Conservation (phyloP, 148 eudicot species). For the Spergularia marina region DNA sequence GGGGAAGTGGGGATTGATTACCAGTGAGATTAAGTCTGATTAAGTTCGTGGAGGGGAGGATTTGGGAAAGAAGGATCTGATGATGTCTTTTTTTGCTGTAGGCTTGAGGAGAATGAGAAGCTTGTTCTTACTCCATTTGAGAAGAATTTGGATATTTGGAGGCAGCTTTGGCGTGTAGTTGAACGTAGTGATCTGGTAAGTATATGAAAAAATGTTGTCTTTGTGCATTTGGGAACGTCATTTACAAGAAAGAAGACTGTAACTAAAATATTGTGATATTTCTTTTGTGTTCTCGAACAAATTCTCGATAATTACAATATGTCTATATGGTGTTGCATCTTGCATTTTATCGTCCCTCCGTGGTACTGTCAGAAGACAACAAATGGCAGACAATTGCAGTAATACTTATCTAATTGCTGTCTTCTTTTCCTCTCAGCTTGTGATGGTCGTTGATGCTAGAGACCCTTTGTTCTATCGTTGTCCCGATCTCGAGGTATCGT, state of each 20-base stretch:
- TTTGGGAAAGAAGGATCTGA: neutral
- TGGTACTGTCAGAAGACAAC: too few relatives aligned
- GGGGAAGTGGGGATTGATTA: conserved; percentile 10
- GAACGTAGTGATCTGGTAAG: conserved; percentile 98
- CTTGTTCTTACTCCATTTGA: conserved; percentile 98
- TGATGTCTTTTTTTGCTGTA: conserved; percentile 25
- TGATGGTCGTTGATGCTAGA: conserved; percentile 97
- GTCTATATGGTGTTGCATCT: neutral
- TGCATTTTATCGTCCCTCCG: neutral
- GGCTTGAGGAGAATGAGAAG: conserved; percentile 91
- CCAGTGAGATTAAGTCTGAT: neutral
- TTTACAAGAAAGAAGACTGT: neutral
- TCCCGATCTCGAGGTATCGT: conserved; percentile 91
- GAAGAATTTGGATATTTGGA: conserved; percentile 97
- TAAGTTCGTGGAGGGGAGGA: conserved; percentile 1
- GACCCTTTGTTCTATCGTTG: conserved; percentile 96
- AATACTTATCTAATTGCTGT: neutral
- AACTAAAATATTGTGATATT: neutral
- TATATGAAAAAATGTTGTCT: conserved; percentile 11
- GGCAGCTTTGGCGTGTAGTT: conserved; percentile 99
- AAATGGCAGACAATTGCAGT: too few relatives aligned
- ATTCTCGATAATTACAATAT: neutral
- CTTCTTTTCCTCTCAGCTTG: conserved; percentile 58
- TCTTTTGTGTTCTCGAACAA: neutral
- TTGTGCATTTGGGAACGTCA: neutral